Percentiles rank a stretch among this genome's conserved stretches.
These are phyloP conservation scores for Gynandropsis gynandra DNA, from an alignment of 345 rosid genomes.

Conservation along the genomic window DNA sequence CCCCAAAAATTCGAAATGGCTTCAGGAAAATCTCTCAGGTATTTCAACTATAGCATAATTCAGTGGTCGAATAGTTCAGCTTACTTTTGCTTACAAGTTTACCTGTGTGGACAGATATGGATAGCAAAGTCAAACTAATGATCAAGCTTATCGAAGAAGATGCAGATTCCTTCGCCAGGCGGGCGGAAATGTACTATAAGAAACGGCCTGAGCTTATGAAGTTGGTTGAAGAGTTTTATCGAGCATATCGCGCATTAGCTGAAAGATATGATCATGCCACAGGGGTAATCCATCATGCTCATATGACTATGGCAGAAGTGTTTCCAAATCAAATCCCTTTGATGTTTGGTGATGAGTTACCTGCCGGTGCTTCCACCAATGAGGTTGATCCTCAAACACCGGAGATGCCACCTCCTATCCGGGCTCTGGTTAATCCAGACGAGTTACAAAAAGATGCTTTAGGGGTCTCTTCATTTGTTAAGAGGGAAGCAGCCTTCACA, in stretches of 20 bases:
- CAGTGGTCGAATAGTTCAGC: neutral
- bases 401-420: slow-evolving; percentile 37
- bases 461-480: slow-evolving; percentile 39
- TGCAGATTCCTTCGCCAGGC: slow-evolving; percentile 93
- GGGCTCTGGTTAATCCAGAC: slow-evolving; percentile 35
- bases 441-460: slow-evolving; percentile 51
- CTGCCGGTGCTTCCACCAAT: slow-evolving; percentile 29
- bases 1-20: slow-evolving; percentile 96
- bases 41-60: neutral
- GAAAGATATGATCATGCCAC: slow-evolving; percentile 97
- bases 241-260: slow-evolving; percentile 94
- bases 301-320: slow-evolving; percentile 75
- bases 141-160: slow-evolving; percentile 93
- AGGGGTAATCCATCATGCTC: slow-evolving; percentile 79
- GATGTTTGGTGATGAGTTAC: slow-evolving; percentile 53
- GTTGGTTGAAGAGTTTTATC: slow-evolving; percentile 91
- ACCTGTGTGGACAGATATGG: slow-evolving; percentile 58
- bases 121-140: slow-evolving; percentile 84
- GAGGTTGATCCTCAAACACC: slow-evolving; percentile 71
- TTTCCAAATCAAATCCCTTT: slow-evolving; percentile 74
- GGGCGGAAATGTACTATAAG: slow-evolving; percentile 96
- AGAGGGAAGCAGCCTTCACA: slow-evolving; percentile 47
- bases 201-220: slow-evolving; percentile 92
- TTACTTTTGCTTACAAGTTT: neutral
- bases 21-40: slow-evolving; percentile 92